Evolutionary conservation across 306 rosid genomes (phyloP).

Genomic region (Citrullus mucosospermus): DNA sequence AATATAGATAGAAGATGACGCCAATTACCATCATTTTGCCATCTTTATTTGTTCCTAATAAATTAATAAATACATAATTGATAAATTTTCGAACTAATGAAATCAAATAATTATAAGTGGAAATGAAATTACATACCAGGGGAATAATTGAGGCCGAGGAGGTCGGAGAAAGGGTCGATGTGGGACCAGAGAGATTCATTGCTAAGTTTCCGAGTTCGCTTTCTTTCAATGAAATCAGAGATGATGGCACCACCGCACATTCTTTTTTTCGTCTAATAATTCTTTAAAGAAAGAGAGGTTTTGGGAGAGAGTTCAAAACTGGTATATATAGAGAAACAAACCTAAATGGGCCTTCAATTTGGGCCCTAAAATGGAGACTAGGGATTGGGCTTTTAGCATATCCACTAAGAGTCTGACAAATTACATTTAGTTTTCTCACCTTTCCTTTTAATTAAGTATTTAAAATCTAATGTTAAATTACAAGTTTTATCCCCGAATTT

Average conservation of each 20-base stretch:
- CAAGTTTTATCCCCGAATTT: too few species aligned
- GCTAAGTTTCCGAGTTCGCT: conserved; percentile 30
- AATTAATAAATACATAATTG: too few species aligned
- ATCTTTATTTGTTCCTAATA: too few species aligned
- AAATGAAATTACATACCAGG: not conserved
- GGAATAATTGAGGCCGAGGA: conserved; percentile 30
- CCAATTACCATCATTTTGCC: not conserved
- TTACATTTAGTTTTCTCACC: too few species aligned
- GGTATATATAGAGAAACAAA: not conserved
- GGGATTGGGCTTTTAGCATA: not conserved
- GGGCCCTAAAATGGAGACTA: not conserved
- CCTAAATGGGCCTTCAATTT: not conserved
- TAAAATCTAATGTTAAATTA: too few species aligned
- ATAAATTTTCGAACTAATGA: too few species aligned
- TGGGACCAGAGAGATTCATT: conserved; percentile 48
- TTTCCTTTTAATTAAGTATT: too few species aligned
- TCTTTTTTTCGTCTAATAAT: not conserved
- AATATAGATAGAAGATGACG: too few species aligned
- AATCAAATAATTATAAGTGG: too few species aligned
- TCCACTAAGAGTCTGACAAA: not conserved
- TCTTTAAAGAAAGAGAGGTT: not conserved
- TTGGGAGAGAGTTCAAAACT: too few species aligned
- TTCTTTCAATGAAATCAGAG: conserved; percentile 44
- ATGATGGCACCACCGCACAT: conserved; percentile 98
- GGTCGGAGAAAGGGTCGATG: conserved; percentile 42